These are phyloP conservation scores for Daldinia sp. DNA, from an alignment of 2,329 filamentous ascomycete species.

Conservation along the genomic window DNA sequence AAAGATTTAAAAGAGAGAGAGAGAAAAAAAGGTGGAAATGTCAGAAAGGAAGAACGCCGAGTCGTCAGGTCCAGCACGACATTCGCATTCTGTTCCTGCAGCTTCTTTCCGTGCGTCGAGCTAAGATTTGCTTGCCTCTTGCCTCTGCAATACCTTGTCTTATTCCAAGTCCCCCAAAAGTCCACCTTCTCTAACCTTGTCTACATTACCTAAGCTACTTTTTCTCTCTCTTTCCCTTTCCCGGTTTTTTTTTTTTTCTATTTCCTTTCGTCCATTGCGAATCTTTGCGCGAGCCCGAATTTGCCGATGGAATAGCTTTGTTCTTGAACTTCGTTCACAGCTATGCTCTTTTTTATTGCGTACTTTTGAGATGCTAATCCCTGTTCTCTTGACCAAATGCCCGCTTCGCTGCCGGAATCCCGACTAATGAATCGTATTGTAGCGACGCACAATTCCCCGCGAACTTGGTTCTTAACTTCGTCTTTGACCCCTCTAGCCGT, in stretches of 20 bases:
- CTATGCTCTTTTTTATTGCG: neutral
- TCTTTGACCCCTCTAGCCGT: slow-evolving; percentile 86
- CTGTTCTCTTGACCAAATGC: slow-evolving; percentile 30
- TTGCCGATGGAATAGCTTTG: neutral
- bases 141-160: slow-evolving; percentile 16
- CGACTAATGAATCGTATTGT: slow-evolving; percentile 50
- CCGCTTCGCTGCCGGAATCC: slow-evolving; percentile 31
- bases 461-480: slow-evolving; percentile 92
- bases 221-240: neutral
- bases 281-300: slow-evolving; percentile 16
- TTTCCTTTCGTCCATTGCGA: slow-evolving; percentile 8
- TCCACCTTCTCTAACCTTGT: slow-evolving; percentile 36
- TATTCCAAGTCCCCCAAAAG: too few relatives aligned
- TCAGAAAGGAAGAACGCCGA: slow-evolving; percentile 57
- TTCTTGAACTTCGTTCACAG: neutral
- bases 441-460: slow-evolving; percentile 76
- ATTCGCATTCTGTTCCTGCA: slow-evolving; percentile 55
- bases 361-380: slow-evolving; percentile 27
- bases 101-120: slow-evolving; percentile 61
- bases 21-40: slow-evolving; percentile 46
- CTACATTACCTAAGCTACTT: slow-evolving; percentile 26
- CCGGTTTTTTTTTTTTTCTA: neutral
- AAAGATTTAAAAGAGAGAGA: slow-evolving; percentile 13
- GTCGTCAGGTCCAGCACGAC: slow-evolving; percentile 51
- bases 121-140: slow-evolving; percentile 13